Evolutionary conservation across 2,329 filamentous ascomycete species (phyloP).

Genomic region (Rosellinia necatrix): DNA sequence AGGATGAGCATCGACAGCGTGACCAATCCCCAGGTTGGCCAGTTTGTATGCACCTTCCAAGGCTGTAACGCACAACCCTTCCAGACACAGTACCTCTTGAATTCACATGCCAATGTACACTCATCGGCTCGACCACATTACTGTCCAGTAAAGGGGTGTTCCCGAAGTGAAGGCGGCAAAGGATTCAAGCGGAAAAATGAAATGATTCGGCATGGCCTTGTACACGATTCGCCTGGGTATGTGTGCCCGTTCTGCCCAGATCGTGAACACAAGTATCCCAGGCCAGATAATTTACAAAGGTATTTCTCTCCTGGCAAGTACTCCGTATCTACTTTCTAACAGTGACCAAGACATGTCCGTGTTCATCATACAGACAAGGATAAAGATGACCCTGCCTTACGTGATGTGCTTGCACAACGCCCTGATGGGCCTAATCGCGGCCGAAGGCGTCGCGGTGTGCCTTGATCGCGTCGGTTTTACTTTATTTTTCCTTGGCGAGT

Average conservation of each 20-base stretch:
- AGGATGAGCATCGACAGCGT: conserved; percentile 64
- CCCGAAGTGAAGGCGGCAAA: conserved; percentile 66
- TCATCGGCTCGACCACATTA: conserved; percentile 69
- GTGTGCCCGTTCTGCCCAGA: conserved; percentile 96
- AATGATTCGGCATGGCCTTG: conserved; percentile 78
- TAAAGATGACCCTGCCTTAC: conserved; percentile 80
- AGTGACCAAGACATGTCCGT: conserved; percentile 74
- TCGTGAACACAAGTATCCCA: conserved; percentile 89
- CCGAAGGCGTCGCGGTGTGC: conserved; percentile 68
- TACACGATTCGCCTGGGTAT: conserved; percentile 93
- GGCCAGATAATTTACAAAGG: conserved; percentile 95
- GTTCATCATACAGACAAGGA: conserved; percentile 90
- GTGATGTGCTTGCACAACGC: conserved; percentile 84
- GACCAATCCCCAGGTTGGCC: conserved; percentile 55
- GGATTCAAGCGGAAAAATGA: conserved; percentile 76
- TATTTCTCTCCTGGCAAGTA: conserved; percentile 44
- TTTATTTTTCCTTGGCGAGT: conserved; percentile 15
- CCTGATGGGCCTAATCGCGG: conserved; percentile 83
- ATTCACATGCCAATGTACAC: conserved; percentile 78
- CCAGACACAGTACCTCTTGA: conserved; percentile 76
- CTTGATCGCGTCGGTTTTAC: conserved; percentile 31
- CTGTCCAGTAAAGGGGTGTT: conserved; percentile 65
- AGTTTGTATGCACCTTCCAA: conserved; percentile 61
- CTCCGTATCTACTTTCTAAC: conserved; percentile 21
- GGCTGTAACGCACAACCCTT: conserved; percentile 76